Evolutionary conservation across 225 moss, liverwort and hornwort genomes (phyloP).

Genomic region (Marchantia paleacea): DNA sequence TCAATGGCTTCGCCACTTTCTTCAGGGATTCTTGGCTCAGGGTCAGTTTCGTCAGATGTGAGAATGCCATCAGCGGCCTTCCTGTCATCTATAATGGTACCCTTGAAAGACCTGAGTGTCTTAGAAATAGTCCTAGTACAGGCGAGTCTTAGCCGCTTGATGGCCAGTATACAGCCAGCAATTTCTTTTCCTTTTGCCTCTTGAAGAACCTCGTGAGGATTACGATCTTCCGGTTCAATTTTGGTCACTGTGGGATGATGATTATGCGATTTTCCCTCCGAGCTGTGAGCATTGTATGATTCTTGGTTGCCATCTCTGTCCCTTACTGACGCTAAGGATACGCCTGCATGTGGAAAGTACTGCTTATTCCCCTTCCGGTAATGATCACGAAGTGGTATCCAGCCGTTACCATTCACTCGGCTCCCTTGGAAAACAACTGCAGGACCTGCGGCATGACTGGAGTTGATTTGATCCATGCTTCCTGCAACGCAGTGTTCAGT

Average conservation of each 20-base stretch:
- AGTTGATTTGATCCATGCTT: not conserved
- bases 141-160: constrained; percentile 13
- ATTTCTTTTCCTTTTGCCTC: constrained; percentile 26
- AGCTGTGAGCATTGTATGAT: not conserved
- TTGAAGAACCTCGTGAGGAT: constrained; percentile 2
- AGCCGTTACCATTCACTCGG: not conserved
- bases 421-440: not conserved
- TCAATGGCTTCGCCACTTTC: not conserved
- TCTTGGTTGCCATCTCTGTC: not conserved
- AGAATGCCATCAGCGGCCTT: constrained; percentile 1
- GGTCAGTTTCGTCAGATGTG: not conserved
- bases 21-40: not conserved
- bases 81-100: not conserved
- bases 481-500: not conserved
- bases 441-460: not conserved
- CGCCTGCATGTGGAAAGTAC: not conserved
- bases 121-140: constrained; percentile 13
- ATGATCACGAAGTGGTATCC: not conserved
- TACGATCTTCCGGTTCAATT: not conserved
- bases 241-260: not conserved
- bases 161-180: constrained; percentile 10
- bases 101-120: constrained; percentile 14
- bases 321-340: not conserved
- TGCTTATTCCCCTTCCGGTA: constrained; percentile 18
- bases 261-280: not conserved